These are phyloP conservation scores for Sporisorium exsertum DNA, from an alignment of 1,284 basidiomycete genomes.

Conservation along the genomic window DNA sequence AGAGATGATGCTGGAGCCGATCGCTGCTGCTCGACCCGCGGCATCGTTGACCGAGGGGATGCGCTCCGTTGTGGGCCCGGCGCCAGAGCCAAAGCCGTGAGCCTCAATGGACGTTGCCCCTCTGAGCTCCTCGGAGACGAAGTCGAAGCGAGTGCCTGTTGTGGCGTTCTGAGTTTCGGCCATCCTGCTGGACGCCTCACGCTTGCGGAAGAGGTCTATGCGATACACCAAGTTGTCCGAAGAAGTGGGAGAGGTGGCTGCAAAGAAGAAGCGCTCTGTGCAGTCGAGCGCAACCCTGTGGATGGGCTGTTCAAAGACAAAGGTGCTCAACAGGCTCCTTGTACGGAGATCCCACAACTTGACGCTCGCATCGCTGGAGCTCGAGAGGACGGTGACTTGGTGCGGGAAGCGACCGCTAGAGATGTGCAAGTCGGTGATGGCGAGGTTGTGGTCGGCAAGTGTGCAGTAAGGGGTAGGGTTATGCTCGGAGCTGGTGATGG, in stretches of 20 bases:
- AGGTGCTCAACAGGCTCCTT: constrained; percentile 83
- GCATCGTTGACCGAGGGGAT: constrained; percentile 16
- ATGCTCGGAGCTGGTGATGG: constrained; percentile 52
- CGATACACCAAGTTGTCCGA: constrained; percentile 78
- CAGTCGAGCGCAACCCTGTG: constrained; percentile 80
- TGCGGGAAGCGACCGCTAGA: constrained; percentile 82
- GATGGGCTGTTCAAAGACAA: constrained; percentile 80
- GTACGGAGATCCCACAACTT: constrained; percentile 90
- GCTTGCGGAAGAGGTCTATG: constrained; percentile 79
- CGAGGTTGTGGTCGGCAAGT: constrained; percentile 89
- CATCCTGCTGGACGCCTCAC: constrained; percentile 41
- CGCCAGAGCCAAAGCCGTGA: constrained; percentile 26
- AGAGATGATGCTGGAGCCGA: constrained; percentile 36
- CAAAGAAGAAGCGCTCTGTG: constrained; percentile 88
- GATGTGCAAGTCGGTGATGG: constrained; percentile 83
- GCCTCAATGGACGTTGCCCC: constrained; percentile 32
- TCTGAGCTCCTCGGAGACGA: constrained; percentile 36
- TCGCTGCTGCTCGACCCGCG: constrained; percentile 16
- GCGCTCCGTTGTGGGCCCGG: constrained; percentile 26
- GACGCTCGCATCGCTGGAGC: constrained; percentile 88
- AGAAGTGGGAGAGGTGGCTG: constrained; percentile 72
- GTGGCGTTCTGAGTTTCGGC: constrained; percentile 25
- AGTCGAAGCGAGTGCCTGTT: constrained; percentile 29
- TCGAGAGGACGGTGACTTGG: constrained; percentile 80
- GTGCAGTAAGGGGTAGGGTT: constrained; percentile 80